A percentile compares a stretch with the other conserved stretches of the same genome.
Conservation (phyloP, 2,329 filamentous ascomycete species). For the Fusarium floridanum region DNA sequence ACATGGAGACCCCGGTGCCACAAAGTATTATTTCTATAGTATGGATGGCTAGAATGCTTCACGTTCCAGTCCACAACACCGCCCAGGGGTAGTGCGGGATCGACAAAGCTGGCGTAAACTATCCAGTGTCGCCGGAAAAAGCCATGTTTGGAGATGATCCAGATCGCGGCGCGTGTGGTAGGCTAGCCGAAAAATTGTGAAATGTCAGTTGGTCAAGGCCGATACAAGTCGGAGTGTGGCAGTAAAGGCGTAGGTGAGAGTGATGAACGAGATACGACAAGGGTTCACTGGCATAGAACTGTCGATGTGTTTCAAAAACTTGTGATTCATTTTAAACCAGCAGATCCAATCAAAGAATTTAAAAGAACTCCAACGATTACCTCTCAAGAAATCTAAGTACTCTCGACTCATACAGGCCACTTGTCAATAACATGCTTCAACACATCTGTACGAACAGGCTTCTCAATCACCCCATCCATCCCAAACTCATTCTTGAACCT, state of each 20-base stretch:
- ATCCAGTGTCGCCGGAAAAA: background rate
- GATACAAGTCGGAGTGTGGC: background rate
- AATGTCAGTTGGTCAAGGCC: background rate
- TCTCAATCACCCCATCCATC: background rate
- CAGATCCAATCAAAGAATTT: background rate
- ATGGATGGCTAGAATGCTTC: background rate
- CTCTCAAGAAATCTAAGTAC: background rate
- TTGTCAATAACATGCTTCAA: background rate
- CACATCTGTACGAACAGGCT: background rate
- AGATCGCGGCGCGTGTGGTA: background rate
- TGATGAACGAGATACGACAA: background rate
- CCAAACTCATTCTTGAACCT: background rate
- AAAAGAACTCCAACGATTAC: background rate
- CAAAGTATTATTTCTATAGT: background rate
- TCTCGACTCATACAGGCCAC: background rate
- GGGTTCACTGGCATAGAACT: background rate
- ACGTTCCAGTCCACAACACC: background rate
- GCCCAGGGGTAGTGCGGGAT: background rate
- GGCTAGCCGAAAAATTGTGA: background rate
- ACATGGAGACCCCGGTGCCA: background rate
- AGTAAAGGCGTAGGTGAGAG: background rate
- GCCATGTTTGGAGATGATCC: background rate
- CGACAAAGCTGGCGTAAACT: background rate
- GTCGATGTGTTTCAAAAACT: background rate
- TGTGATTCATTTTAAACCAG: background rate